phyloP scores from a whole-genome alignment of 768 basidiomycete species.

The Boletus reticulatus region DNA sequence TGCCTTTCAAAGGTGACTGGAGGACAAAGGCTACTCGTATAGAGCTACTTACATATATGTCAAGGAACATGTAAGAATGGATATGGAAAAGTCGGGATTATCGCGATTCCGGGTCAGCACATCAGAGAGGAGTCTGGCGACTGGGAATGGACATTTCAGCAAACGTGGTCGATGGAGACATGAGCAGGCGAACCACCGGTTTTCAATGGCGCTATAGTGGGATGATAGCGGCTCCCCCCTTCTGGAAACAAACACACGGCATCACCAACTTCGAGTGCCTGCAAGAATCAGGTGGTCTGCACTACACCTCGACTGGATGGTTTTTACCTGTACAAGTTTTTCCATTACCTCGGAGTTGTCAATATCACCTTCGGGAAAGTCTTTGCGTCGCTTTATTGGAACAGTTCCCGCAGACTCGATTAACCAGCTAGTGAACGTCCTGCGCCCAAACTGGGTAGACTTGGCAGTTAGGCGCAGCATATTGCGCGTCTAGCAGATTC shows the following conservation, averaged over 20 bases:
- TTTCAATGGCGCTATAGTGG: conserved; percentile 83
- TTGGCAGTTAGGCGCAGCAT: conserved; percentile 87
- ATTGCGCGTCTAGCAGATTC: conserved; percentile 55
- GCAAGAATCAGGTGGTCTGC: conserved; percentile 11
- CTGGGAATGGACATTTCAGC: conserved; percentile 35
- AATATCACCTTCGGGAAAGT: conserved; percentile 48
- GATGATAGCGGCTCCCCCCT: conserved; percentile 82
- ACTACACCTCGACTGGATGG: not conserved
- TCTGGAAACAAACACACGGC: conserved; percentile 85
- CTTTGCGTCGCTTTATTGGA: conserved; percentile 76
- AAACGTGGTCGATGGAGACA: not conserved
- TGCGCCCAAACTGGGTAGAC: conserved; percentile 79
- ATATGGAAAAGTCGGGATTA: conserved; percentile 68
- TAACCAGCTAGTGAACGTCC: conserved; percentile 86
- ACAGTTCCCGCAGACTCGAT: conserved; percentile 88
- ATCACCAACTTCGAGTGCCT: conserved; percentile 77
- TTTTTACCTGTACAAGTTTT: conserved; percentile 59
- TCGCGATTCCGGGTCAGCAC: conserved; percentile 66
- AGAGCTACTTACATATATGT: conserved; percentile 64
- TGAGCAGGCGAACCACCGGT: conserved; percentile 64
- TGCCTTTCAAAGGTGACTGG: conserved; percentile 47
- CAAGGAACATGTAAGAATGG: conserved; percentile 73
- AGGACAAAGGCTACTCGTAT: not conserved
- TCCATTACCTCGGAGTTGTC: conserved; percentile 74
- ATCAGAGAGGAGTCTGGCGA: conserved; percentile 79